A percentile compares a stretch with the other conserved stretches of the same genome.
Evolutionary conservation across 768 basidiomycete species (phyloP).

Genomic region (Boletus tylopilopsis): DNA sequence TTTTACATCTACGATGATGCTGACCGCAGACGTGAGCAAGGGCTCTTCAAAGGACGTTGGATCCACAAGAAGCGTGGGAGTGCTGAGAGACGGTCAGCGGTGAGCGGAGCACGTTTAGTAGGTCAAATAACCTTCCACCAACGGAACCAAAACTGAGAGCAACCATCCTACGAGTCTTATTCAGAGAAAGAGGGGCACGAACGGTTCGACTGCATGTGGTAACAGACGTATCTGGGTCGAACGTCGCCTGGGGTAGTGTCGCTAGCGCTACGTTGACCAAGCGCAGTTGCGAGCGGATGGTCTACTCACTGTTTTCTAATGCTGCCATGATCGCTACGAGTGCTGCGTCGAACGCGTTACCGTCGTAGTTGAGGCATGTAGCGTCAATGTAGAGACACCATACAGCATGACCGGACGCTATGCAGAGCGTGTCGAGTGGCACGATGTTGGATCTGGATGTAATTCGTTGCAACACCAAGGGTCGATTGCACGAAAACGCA

Average conservation of each 20-base stretch:
- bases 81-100: constrained; percentile 8
- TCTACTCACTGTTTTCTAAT: constrained; percentile 70
- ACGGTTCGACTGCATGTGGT: constrained; percentile 58
- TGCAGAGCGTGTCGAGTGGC: constrained; percentile 67
- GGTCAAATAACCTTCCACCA: constrained; percentile 17
- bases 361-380: constrained; percentile 96
- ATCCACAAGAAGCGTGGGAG: constrained; percentile 66
- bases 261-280: constrained; percentile 39
- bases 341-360: constrained; percentile 90
- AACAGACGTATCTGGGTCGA: constrained; percentile 59
- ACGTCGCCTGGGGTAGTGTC: constrained; percentile 65
- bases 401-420: constrained; percentile 72
- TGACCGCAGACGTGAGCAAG: constrained; percentile 68
- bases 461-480: too few species aligned
- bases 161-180: constrained; percentile 16
- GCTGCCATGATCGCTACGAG: constrained; percentile 86
- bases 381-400: constrained; percentile 97
- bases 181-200: constrained; percentile 44
- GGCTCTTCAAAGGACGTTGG: constrained; percentile 91
- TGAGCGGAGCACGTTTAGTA: background rate
- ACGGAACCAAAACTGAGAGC: constrained; percentile 24
- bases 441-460: constrained; percentile 58
- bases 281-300: constrained; percentile 37
- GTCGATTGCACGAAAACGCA: constrained; percentile 31
- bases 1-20: constrained; percentile 52